A percentile compares a stretch with the other conserved stretches of the same genome.
Conservation (phyloP, 371 early-diverging fungal genomes). For the Cokeromyces recurvatus region DNA sequence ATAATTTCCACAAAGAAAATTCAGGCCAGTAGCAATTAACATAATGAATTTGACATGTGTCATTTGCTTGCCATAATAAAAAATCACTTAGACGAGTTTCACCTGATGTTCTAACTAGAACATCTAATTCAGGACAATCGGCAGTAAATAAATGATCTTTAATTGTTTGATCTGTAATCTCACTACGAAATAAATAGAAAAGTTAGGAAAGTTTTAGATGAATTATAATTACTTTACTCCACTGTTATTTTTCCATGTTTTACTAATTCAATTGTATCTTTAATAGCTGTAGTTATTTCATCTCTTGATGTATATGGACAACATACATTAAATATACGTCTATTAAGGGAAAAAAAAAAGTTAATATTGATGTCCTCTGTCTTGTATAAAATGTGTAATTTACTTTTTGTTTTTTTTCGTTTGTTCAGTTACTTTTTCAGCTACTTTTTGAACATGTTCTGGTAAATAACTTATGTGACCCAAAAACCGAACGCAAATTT, state of each 20-base stretch:
- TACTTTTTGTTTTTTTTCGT: conserved; percentile 73
- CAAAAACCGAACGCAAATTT: conserved; percentile 75
- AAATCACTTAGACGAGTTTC: conserved; percentile 97
- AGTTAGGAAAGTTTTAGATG: too few relatives aligned
- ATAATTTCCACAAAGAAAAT: conserved; percentile 82
- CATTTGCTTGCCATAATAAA: conserved; percentile 89
- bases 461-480: conserved; percentile 77
- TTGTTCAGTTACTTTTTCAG: conserved; percentile 54
- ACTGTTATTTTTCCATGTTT: conserved; percentile 46
- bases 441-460: conserved; percentile 57
- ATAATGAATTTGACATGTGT: conserved; percentile 79
- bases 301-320: conserved; percentile 96
- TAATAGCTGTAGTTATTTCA: conserved; percentile 75
- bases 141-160: conserved; percentile 66
- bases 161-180: conserved; percentile 61
- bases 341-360: conserved; percentile 16
- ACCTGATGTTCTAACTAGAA: conserved; percentile 97
- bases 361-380: not conserved
- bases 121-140: conserved; percentile 78
- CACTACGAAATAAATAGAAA: conserved; percentile 24
- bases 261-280: conserved; percentile 46
- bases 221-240: conserved; percentile 25
- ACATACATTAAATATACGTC: conserved; percentile 88
- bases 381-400: not conserved
- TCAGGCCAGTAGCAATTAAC: conserved; percentile 92